Percentiles rank a stretch among this genome's conserved stretches.
Conservation (phyloP, 1,284 basidiomycete genomes). For the Quambalaria eucalypti region DNA sequence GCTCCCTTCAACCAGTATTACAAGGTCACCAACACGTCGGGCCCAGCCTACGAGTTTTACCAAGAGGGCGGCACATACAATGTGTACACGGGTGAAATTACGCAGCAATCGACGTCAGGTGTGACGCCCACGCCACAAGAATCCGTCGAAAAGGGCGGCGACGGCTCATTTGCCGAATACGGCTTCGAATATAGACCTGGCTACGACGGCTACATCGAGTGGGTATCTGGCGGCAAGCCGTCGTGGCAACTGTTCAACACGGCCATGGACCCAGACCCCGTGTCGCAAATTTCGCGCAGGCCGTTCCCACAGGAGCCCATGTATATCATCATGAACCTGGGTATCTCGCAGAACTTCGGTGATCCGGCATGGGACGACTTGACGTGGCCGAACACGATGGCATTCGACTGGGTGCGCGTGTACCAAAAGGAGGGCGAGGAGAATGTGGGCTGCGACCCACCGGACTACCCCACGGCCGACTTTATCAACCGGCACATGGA, state of each 20-base stretch:
- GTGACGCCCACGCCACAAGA: conserved; percentile 28
- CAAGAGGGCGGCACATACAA: conserved; percentile 58
- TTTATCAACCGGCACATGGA: conserved; percentile 51
- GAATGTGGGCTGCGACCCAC: conserved; percentile 36
- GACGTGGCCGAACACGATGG: conserved; percentile 23
- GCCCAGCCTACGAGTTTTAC: conserved; percentile 32
- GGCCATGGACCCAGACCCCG: conserved; percentile 62
- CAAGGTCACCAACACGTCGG: conserved; percentile 25
- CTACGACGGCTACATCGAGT: conserved; percentile 60
- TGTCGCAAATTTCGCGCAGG: conserved; percentile 61
- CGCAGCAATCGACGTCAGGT: conserved; percentile 58
- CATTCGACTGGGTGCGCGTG: conserved; percentile 22
- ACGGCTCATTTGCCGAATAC: conserved; percentile 18
- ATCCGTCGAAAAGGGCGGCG: conserved; percentile 28
- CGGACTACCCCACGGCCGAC: conserved; percentile 53
- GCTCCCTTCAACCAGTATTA: conserved; percentile 57
- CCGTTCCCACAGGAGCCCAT: conserved; percentile 58
- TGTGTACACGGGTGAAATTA: conserved; percentile 64
- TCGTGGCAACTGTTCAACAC: conserved; percentile 54
- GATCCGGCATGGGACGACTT: conserved; percentile 17
- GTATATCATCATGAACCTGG: conserved; percentile 41
- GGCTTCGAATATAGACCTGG: conserved; percentile 53
- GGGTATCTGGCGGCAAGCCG: conserved; percentile 20
- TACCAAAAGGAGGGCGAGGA: conserved; percentile 23
- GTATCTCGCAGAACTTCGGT: conserved; percentile 30